Conservation (phyloP, 768 basidiomycete species). For the Suillus ampliporus region DNA sequence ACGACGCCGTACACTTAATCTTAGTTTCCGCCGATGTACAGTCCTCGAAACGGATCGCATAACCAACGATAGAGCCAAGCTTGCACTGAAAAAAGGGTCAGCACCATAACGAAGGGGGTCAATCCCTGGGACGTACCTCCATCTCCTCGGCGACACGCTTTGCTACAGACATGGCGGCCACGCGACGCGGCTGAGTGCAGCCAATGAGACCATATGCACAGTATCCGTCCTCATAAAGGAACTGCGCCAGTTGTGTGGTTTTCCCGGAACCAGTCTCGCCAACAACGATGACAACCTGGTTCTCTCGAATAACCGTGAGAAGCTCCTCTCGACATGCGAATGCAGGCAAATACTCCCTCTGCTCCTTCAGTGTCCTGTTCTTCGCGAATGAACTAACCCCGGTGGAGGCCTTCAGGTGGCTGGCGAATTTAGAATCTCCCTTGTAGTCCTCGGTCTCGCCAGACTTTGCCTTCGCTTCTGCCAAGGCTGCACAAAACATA, state of each 20-base stretch:
- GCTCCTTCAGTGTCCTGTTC: conserved; percentile 87
- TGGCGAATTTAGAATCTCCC: conserved; percentile 97
- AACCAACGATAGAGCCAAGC: conserved; percentile 90
- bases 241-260: conserved; percentile 95
- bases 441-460: conserved; percentile 76
- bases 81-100: conserved; percentile 62
- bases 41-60: conserved; percentile 98
- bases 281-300: conserved; percentile 95
- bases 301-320: conserved; percentile 86
- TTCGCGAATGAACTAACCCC: conserved; percentile 85
- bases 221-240: conserved; percentile 97
- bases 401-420: conserved; percentile 81
- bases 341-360: conserved; percentile 95
- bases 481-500: conserved; percentile 52
- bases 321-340: conserved; percentile 97
- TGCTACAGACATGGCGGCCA: conserved; percentile 99
- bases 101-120: conserved; percentile 3
- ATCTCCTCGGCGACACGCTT: conserved; percentile 99
- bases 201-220: conserved; percentile 89
- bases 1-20: conserved; percentile 84
- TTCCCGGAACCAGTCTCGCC: conserved; percentile 99
- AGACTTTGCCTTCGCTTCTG: conserved; percentile 51
- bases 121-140: conserved; percentile 63
- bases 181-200: conserved; percentile 97
- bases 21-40: conserved; percentile 93